Evolutionary conservation across 75 land plant genomes (phyloP), one percentile per base, ranked within the genome.

Genomic region (Cryptomeria japonica): DNA sequence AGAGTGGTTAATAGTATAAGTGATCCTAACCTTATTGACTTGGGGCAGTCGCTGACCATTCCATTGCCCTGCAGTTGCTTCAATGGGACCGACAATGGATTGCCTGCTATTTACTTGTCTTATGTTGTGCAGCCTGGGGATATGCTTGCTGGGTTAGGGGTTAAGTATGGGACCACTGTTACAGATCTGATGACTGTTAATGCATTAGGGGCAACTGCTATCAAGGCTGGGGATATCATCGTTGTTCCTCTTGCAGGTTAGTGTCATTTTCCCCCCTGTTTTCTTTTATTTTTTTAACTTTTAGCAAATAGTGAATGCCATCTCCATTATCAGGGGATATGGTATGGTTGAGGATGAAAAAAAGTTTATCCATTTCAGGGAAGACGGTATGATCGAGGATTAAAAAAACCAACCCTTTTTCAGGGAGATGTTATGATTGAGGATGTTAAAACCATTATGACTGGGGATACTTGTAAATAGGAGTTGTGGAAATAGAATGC

Each of bases 11-110:
- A 92, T 83, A 37, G 82, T 32, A 88, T 88, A 72, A 8, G 86
- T 25, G 94, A 91, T 42, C 93, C 94, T 11, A 18, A 76, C 28
- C 88, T 86, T 80, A 86, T 95, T 14, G 90, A 89, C 22, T 90
- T 89, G 12, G 96, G 95, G 58, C 88, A 86, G 84, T 80, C 51
- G 6, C 91, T 96, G 55, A 70, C 68, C 36, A 91, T 96, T 47
- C 97, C 97, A 2, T 86, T 96, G 14, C 96, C 97, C 2, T 96
- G 97, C 87, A 89, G 92, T 36, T 96, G 97, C 89, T 93, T 93
- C 87, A 93, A 95, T 86, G 85, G 86, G 32, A 87, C 90, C 15
- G 95, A 93, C 84, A 94, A 93, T 61, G 78, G 84, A 25, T 87
- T 92, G 80, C 93, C 95, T 1, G 89, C 95, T 5, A 75, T 93